These are phyloP conservation scores for Colletotrichum endophyticum DNA, from an alignment of 2,329 filamentous ascomycete genomes.

Conservation along the genomic window DNA sequence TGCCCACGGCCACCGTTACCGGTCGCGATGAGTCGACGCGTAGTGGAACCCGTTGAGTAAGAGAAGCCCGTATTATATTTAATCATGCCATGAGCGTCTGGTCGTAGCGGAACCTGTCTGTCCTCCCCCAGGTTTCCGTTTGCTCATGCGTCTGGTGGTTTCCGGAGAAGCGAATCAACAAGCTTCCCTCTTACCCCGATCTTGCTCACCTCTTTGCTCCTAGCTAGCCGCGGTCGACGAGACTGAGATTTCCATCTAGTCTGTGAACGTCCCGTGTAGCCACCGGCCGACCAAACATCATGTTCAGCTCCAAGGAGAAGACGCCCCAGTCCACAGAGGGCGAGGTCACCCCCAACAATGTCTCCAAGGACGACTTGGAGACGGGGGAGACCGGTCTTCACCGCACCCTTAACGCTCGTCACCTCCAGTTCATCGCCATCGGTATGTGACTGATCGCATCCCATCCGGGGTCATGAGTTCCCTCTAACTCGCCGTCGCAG, in stretches of 20 bases:
- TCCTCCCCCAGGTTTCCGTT: background rate
- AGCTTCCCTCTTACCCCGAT: background rate
- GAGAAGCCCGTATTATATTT: constrained; percentile 12
- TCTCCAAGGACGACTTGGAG: constrained; percentile 38
- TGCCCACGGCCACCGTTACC: constrained; percentile 5
- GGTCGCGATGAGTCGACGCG: constrained; percentile 17
- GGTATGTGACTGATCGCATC: constrained; percentile 28
- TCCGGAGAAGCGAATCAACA: constrained; percentile 14
- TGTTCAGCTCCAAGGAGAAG: constrained; percentile 21
- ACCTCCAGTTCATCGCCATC: constrained; percentile 56
- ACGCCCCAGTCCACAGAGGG: constrained; percentile 11
- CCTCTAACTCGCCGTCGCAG: background rate
- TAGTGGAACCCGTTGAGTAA: constrained; percentile 17
- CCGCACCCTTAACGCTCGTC: constrained; percentile 40
- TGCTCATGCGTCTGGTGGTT: constrained; percentile 13
- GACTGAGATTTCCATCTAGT: background rate
- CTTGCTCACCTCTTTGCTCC: background rate
- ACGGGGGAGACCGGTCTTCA: constrained; percentile 38
- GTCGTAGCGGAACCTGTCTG: background rate
- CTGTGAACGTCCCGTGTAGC: background rate
- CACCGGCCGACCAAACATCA: background rate
- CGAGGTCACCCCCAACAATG: constrained; percentile 15
- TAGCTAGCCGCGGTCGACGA: constrained; percentile 4
- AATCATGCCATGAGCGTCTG: constrained; percentile 10
- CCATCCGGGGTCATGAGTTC: background rate